These are phyloP conservation scores for Rhodotorula sp. DNA, from an alignment of 1,284 basidiomycete species.

Conservation along the genomic window DNA sequence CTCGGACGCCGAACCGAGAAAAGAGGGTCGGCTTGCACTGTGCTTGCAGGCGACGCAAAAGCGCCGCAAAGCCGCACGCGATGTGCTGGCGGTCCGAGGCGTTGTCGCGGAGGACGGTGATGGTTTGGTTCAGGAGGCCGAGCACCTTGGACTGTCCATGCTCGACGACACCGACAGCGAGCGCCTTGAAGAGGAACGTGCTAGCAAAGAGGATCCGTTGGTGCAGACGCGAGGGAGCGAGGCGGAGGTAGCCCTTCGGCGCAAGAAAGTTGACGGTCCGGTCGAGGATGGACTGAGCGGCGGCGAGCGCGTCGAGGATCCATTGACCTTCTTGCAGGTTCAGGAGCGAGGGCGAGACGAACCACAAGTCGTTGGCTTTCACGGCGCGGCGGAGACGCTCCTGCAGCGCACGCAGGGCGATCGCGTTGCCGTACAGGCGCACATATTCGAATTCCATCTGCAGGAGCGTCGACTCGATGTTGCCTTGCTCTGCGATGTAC, in stretches of 20 bases:
- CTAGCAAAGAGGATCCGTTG: conserved; percentile 38
- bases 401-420: conserved; percentile 36
- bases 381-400: conserved; percentile 33
- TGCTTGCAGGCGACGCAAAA: conserved; percentile 33
- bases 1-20: conserved; percentile 28
- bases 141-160: conserved; percentile 34
- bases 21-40: conserved; percentile 37
- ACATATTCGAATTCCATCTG: conserved; percentile 39
- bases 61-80: conserved; percentile 31
- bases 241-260: conserved; percentile 34
- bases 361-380: conserved; percentile 36
- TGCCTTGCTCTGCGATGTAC: conserved; percentile 22
- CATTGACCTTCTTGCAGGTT: conserved; percentile 40
- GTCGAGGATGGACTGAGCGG: conserved; percentile 37
- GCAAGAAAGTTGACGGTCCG: conserved; percentile 34
- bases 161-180: conserved; percentile 40
- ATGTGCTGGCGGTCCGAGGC: conserved; percentile 35
- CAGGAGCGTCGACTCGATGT: conserved; percentile 35
- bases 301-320: conserved; percentile 39
- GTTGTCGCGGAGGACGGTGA: conserved; percentile 28
- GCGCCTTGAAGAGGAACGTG: conserved; percentile 38
- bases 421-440: conserved; percentile 37
- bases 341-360: conserved; percentile 37
- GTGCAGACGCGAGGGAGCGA: conserved; percentile 34
- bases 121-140: conserved; percentile 31